phyloP scores from a whole-genome alignment of 495 filamentous ascomycete genomes.

The Tuber borchii region DNA sequence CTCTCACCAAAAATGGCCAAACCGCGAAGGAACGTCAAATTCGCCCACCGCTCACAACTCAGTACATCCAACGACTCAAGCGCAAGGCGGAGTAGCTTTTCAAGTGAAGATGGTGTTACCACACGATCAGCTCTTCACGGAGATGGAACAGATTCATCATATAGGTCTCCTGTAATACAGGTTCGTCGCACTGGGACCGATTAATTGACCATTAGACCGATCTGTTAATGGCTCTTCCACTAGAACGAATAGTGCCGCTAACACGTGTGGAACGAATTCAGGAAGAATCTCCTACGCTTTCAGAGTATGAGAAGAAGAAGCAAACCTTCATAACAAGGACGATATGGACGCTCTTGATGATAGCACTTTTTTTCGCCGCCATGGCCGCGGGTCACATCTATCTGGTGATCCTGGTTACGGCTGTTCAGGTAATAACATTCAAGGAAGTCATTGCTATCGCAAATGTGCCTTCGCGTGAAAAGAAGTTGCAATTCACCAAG shows the following conservation, averaged over 20 bases:
- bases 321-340: conserved; percentile 94
- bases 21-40: conserved; percentile 75
- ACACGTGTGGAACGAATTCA: conserved; percentile 35
- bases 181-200: conserved; percentile 11
- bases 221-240: neutral
- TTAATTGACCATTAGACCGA: neutral
- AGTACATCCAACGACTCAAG: conserved; percentile 41
- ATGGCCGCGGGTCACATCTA: conserved; percentile 97
- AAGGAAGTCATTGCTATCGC: conserved; percentile 99
- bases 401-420: conserved; percentile 84
- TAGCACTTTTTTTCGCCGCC: conserved; percentile 79
- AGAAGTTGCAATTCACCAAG: conserved; percentile 89
- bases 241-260: conserved; percentile 15
- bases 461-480: conserved; percentile 82
- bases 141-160: conserved; percentile 35
- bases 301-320: conserved; percentile 98
- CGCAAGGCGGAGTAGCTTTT: conserved; percentile 65
- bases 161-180: conserved; percentile 31
- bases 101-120: conserved; percentile 49
- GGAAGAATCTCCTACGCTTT: conserved; percentile 48
- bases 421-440: conserved; percentile 92
- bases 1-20: conserved; percentile 54
- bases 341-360: conserved; percentile 98
- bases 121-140: conserved; percentile 30
- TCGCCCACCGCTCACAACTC: conserved; percentile 54